Evolutionary conservation across 192 early-diverging fungal species (phyloP).

Genomic region (Backusella liffmaniae): DNA sequence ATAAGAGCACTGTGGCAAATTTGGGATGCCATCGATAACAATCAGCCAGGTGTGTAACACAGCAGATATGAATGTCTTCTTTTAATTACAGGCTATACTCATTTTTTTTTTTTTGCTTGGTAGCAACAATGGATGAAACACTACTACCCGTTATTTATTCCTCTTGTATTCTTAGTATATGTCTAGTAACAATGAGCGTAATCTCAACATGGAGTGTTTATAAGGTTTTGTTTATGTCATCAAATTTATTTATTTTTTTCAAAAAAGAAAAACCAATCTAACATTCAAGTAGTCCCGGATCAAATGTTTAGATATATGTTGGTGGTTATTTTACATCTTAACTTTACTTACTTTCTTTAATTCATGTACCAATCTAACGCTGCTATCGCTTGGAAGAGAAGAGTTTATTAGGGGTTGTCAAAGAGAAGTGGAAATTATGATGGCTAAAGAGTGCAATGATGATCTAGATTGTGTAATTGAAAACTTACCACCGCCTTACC

Average conservation of each 20-base stretch:
- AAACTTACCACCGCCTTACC: conserved; percentile 1
- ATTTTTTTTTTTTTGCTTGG: neutral
- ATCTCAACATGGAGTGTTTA: conserved; percentile 15
- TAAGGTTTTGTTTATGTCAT: neutral
- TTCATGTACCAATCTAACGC: neutral
- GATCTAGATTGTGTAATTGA: neutral
- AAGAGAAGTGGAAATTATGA: neutral
- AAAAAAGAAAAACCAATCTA: neutral
- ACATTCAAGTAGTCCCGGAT: neutral
- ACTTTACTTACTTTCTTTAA: conserved; percentile 1
- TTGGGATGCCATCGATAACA: conserved; percentile 8
- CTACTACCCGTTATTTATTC: conserved; percentile 1
- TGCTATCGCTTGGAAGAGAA: neutral
- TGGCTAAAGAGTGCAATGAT: neutral
- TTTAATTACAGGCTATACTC: neutral
- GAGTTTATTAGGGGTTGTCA: neutral
- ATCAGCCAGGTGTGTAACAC: neutral
- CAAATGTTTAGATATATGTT: neutral
- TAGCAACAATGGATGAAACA: neutral
- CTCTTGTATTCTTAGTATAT: conserved; percentile 9
- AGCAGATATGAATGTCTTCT: neutral
- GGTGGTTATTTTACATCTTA: conserved; percentile 12
- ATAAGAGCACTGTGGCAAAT: conserved; percentile 13
- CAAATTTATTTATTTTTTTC: neutral
- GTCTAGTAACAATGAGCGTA: neutral